Evolutionary conservation across 2,329 filamentous ascomycete genomes (phyloP).

Genomic region (Colletotrichum melonis): DNA sequence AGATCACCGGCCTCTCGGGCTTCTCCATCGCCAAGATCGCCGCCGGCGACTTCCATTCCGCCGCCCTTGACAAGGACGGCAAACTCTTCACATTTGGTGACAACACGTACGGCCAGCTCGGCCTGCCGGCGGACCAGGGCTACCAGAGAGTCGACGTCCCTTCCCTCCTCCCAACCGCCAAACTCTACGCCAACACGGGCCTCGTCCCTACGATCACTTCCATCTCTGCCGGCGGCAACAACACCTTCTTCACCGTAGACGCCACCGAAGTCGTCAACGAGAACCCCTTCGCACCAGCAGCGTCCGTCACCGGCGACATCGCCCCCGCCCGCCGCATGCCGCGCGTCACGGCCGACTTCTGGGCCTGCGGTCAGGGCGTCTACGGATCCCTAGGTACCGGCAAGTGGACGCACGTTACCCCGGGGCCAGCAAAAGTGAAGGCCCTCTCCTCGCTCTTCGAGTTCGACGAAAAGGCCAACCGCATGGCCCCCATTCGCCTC

Average conservation of each 20-base stretch:
- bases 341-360: constrained; percentile 77
- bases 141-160: constrained; percentile 75
- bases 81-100: constrained; percentile 90
- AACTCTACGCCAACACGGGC: constrained; percentile 76
- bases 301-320: constrained; percentile 25
- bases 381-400: constrained; percentile 86
- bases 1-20: constrained; percentile 77
- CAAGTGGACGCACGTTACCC: constrained; percentile 88
- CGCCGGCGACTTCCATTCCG: constrained; percentile 86
- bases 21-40: constrained; percentile 81
- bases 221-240: constrained; percentile 86
- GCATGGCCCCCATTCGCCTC: constrained; percentile 81
- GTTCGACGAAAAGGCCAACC: constrained; percentile 80
- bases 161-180: constrained; percentile 74
- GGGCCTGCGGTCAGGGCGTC: constrained; percentile 89
- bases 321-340: constrained; percentile 46
- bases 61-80: constrained; percentile 81
- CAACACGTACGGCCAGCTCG: constrained; percentile 90
- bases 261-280: constrained; percentile 69
- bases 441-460: constrained; percentile 85
- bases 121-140: constrained; percentile 76
- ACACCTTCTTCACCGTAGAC: constrained; percentile 89
- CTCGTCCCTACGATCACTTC: constrained; percentile 76
- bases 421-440: constrained; percentile 83
- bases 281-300: not conserved